Evolutionary conservation across 2,329 filamentous ascomycete species (phyloP), one percentile per base, ranked within the genome.

Genomic region (Fusarium sp.): DNA sequence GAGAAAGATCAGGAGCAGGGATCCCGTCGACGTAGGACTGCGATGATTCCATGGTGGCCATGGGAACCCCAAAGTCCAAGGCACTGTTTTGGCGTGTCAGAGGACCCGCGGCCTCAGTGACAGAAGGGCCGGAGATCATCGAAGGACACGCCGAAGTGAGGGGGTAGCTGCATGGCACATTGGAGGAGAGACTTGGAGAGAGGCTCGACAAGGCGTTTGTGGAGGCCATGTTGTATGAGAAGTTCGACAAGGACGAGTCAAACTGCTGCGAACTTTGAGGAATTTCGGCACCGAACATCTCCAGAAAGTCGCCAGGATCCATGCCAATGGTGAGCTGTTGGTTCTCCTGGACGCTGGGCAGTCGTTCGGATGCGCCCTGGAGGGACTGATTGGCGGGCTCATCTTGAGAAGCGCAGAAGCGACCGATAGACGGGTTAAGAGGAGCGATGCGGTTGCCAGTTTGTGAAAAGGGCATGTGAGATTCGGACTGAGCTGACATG

Each of bases 31-130:
- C 73, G 13, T 78, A 78, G 5, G 81, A 82, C 27, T 81, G 78
- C 4, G 75, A 74, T 2, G 82, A 83, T 33, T 74, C 70, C 44
- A 81, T 72, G 23, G 81, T 75, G 23, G 79, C 72, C 80, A 83
- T 82, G 36, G 78, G 73, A 53, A 76, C 73, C 6, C 71, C 59
- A 44, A 66, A 70, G 67, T 79, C 74, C 27, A 77, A 75, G 8
- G 76, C 76, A 75, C 83, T 84, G 68, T 81, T 83, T 61, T 81
- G 78, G 38, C 82, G 79, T 9, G 81, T 82, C 72, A 84, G 77
- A 27, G 81, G 78, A 60, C 77, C 79, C 3, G 77, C 61, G 0
- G 74, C 77, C 34, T 83, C 82, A 4, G 78, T 62, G 8, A 77
- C 78, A 11, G 80, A 80, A 4, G 79, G 77, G 0, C 77, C 80